Conservation (phyloP, 129 eudicot species). For the Helianthus tuberosus region DNA sequence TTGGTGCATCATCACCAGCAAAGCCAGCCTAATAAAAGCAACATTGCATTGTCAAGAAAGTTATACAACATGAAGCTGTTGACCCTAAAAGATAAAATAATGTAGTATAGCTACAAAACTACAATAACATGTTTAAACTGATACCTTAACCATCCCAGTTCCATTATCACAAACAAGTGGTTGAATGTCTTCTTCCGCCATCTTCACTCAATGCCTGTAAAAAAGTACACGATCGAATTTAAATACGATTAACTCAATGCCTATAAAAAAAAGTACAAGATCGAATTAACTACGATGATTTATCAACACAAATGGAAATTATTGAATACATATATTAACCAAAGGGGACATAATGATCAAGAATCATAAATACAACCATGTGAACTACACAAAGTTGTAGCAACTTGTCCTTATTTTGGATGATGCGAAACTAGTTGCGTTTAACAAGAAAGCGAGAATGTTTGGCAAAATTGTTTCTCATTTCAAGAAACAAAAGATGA, state of each 20-base stretch:
- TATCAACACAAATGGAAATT: conserved; percentile 2
- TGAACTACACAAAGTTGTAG: background rate
- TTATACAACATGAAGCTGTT: background rate
- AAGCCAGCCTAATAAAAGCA: conserved; percentile 49
- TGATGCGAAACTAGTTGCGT: background rate
- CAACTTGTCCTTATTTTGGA: background rate
- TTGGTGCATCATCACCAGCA: conserved; percentile 68
- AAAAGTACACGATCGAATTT: background rate
- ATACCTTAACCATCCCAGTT: conserved; percentile 75
- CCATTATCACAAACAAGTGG: conserved; percentile 73
- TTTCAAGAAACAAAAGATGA: background rate
- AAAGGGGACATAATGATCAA: conserved; percentile 9
- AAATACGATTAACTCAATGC: background rate
- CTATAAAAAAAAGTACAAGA: background rate
- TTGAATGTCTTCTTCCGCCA: conserved; percentile 66
- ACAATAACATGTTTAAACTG: background rate
- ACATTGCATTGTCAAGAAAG: background rate
- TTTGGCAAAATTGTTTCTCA: background rate
- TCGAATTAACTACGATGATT: background rate
- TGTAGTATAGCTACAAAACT: conserved; percentile 6
- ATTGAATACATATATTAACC: background rate
- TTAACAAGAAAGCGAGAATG: background rate
- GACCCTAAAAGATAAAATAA: background rate
- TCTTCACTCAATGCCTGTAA: conserved; percentile 28
- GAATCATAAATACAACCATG: conserved; percentile 14